Evolutionary conservation across 164 flowering plant species (phyloP).

Genomic region (Buxus sempervirens): DNA sequence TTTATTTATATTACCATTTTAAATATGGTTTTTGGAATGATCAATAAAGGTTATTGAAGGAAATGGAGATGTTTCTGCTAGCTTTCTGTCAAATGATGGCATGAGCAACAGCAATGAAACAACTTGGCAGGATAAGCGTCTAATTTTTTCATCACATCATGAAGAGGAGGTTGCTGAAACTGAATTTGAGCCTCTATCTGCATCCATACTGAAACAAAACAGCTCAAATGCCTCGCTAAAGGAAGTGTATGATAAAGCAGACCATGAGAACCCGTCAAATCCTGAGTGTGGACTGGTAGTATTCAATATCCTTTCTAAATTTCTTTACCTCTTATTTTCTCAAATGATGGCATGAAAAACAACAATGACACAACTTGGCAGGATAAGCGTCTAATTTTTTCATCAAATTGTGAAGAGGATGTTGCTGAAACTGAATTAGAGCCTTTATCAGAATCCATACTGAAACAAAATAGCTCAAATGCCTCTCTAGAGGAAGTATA

Average conservation of each 20-base stretch:
- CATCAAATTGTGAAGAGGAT: constrained; percentile 12
- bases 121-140: constrained; percentile 15
- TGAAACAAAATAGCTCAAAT: constrained; percentile 8
- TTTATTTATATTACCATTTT: constrained; percentile 7
- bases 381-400: constrained; percentile 11
- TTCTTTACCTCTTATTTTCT: neutral
- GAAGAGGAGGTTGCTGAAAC: constrained; percentile 11
- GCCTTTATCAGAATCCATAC: constrained; percentile 17
- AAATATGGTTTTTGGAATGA: constrained; percentile 17
- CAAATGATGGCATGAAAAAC: constrained; percentile 14
- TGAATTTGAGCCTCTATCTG: constrained; percentile 18
- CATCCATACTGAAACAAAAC: constrained; percentile 10
- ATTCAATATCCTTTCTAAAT: neutral
- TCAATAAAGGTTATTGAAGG: constrained; percentile 26
- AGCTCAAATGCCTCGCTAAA: constrained; percentile 1
- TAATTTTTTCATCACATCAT: constrained; percentile 10
- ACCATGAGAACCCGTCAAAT: constrained; percentile 9
- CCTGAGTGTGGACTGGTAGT: constrained; percentile 18
- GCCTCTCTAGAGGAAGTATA: constrained; percentile 1
- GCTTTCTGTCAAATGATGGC: constrained; percentile 12
- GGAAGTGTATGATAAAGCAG: constrained; percentile 12
- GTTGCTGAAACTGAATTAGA: constrained; percentile 12
- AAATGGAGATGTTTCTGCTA: constrained; percentile 18
- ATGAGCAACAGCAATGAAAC: constrained; percentile 9
- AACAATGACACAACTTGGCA: constrained; percentile 14